Percentiles rank a stretch among this genome's conserved stretches.
Evolutionary conservation across 163 green algal genomes (phyloP).

Genomic region (Trebouxia gelatinosa): DNA sequence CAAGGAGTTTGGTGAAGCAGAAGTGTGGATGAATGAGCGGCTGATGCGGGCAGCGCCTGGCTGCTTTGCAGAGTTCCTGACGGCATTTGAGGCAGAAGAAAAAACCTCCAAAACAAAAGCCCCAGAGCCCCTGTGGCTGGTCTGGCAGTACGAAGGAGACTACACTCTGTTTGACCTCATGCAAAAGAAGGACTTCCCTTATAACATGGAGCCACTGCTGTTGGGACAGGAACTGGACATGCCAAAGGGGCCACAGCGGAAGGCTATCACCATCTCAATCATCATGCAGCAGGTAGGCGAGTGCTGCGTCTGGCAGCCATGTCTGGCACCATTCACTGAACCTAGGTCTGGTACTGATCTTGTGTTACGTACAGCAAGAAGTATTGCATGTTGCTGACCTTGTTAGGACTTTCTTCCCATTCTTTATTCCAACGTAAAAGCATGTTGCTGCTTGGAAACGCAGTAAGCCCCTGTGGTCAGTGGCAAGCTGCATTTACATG

Average conservation of each 20-base stretch:
- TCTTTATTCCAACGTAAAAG: no score
- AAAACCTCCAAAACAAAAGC: slow-evolving; percentile 24
- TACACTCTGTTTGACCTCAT: slow-evolving; percentile 82
- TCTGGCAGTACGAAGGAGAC: slow-evolving; percentile 90
- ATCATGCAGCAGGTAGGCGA: slow-evolving; percentile 48
- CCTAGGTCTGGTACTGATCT: no score
- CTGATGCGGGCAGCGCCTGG: slow-evolving; percentile 63
- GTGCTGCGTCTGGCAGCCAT: no score
- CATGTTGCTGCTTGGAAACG: no score
- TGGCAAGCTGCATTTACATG: no score
- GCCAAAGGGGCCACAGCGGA: slow-evolving; percentile 50
- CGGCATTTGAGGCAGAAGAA: slow-evolving; percentile 72
- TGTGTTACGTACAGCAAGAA: no score
- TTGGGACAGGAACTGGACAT: slow-evolving; percentile 75
- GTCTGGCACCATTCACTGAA: no score
- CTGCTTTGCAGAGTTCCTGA: slow-evolving; percentile 76
- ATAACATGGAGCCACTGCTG: slow-evolving; percentile 81
- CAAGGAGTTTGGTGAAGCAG: slow-evolving; percentile 90
- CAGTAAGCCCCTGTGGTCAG: no score
- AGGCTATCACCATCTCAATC: slow-evolving; percentile 38
- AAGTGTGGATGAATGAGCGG: slow-evolving; percentile 96
- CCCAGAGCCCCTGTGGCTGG: slow-evolving; percentile 67
- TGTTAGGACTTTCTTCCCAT: no score
- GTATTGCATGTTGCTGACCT: no score
- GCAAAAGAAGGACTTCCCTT: slow-evolving; percentile 75